Percentiles rank a stretch among this genome's conserved stretches.
Conservation (phyloP, 225 moss, liverwort and hornwort genomes). For the Rhytidiadelphus loreus region DNA sequence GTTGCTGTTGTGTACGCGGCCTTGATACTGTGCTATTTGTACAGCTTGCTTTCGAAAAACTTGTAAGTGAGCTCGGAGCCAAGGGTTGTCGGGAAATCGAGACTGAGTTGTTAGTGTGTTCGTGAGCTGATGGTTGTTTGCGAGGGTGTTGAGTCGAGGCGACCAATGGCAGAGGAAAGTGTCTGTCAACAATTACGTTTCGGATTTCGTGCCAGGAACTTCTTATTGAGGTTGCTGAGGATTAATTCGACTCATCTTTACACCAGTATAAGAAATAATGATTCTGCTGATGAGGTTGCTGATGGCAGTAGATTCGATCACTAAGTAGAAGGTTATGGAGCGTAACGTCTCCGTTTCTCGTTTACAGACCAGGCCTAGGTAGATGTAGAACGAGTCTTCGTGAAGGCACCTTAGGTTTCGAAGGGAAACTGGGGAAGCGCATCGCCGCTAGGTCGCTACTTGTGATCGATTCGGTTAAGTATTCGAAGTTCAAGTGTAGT, state of each 20-base stretch:
- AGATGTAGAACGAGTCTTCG: background rate
- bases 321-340: background rate
- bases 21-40: background rate
- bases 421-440: background rate
- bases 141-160: background rate
- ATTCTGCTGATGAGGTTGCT: background rate
- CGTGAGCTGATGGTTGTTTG: conserved; percentile 16
- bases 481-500: background rate
- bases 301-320: conserved; percentile 1
- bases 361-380: background rate
- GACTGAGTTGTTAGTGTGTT: background rate
- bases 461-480: conserved; percentile 6
- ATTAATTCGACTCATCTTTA: background rate
- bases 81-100: conserved; percentile 11
- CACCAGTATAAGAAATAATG: background rate
- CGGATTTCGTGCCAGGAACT: background rate
- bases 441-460: background rate
- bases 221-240: conserved; percentile 6
- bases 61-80: conserved; percentile 14
- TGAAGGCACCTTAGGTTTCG: background rate
- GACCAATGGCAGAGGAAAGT: background rate
- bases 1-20: background rate
- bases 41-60: background rate
- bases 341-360: background rate
- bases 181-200: background rate